phyloP scores from a whole-genome alignment of 176 grass and related monocot genomes.

The Eragrostis curvula region DNA sequence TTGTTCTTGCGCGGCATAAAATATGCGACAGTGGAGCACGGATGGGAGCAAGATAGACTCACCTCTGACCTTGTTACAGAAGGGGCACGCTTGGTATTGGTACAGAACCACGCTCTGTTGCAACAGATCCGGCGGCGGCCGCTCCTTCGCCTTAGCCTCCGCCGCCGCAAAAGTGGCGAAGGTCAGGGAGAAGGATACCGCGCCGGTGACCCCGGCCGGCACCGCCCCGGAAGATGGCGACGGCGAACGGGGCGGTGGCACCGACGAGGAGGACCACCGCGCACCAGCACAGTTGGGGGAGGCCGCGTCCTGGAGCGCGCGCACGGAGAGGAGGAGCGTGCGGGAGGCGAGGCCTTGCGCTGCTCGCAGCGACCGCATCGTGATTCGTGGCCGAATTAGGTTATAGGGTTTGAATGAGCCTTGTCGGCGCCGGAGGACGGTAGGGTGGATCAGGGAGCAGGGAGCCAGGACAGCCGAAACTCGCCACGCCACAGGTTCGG shows the following conservation, averaged over 20 bases:
- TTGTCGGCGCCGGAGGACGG: not conserved
- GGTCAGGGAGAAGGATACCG: conserved; percentile 78
- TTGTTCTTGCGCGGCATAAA: not conserved
- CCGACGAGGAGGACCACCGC: conserved; percentile 14
- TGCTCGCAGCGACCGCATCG: conserved; percentile 57
- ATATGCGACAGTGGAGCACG: not conserved
- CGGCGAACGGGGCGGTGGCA: conserved; percentile 17
- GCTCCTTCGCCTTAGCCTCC: conserved; percentile 79
- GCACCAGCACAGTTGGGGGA: not conserved
- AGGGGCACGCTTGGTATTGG: conserved; percentile 95
- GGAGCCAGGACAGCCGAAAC: no score
- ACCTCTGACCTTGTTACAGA: conserved; percentile 99
- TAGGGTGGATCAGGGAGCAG: no score
- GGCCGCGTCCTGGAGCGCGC: conserved; percentile 26
- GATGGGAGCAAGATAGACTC: not conserved
- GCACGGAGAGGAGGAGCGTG: conserved; percentile 48
- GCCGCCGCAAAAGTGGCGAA: conserved; percentile 60
- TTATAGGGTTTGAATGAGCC: not conserved
- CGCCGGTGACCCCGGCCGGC: conserved; percentile 65
- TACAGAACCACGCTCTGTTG: conserved; percentile 85
- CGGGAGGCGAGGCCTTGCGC: conserved; percentile 52
- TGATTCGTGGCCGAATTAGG: conserved; percentile 7
- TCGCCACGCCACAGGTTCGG: no score
- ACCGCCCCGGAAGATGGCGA: conserved; percentile 22
- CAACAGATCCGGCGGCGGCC: conserved; percentile 52